A percentile compares a stretch with the other conserved stretches of the same genome.
Conservation (phyloP, 176 grass and related monocot genomes). For the Raddia distichophylla region DNA sequence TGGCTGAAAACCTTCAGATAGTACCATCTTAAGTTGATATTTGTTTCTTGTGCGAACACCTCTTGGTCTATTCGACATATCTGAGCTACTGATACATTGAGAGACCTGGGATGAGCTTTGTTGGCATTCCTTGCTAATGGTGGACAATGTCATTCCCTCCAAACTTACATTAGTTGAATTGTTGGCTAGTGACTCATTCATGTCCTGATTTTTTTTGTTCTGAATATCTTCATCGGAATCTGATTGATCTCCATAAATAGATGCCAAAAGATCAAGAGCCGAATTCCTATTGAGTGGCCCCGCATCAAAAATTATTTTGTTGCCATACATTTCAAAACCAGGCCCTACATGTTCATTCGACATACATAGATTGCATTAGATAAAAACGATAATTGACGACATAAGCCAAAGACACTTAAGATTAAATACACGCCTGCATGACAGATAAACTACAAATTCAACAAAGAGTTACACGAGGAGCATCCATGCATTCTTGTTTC, state of each 20-base stretch:
- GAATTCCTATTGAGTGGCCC: slow-evolving; percentile 52
- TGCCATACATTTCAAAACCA: slow-evolving; percentile 25
- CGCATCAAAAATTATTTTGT: slow-evolving; percentile 51
- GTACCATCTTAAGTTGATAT: slow-evolving; percentile 57
- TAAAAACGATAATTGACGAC: background rate
- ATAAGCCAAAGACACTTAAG: slow-evolving; percentile 19
- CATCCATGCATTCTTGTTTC: slow-evolving; percentile 1
- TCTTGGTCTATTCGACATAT: slow-evolving; percentile 41
- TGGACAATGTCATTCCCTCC: slow-evolving; percentile 12
- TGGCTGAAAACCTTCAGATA: slow-evolving; percentile 55
- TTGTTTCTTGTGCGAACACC: slow-evolving; percentile 54
- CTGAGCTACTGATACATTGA: slow-evolving; percentile 38
- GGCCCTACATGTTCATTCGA: slow-evolving; percentile 40
- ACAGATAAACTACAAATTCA: slow-evolving; percentile 23
- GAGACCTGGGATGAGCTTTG: slow-evolving; percentile 41
- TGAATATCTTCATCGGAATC: slow-evolving; percentile 63
- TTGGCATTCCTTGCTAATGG: slow-evolving; percentile 41
- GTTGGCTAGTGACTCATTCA: slow-evolving; percentile 26
- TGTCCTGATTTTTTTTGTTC: slow-evolving; percentile 30
- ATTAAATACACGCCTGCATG: background rate
- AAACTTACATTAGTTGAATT: slow-evolving; percentile 38
- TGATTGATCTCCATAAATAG: slow-evolving; percentile 63
- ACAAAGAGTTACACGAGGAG: slow-evolving; percentile 13
- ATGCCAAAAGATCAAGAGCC: slow-evolving; percentile 85
- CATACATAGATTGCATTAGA: slow-evolving; percentile 45